phyloP scores from a whole-genome alignment of 352 stramenopile species.

The Phytophthora lateralis region DNA sequence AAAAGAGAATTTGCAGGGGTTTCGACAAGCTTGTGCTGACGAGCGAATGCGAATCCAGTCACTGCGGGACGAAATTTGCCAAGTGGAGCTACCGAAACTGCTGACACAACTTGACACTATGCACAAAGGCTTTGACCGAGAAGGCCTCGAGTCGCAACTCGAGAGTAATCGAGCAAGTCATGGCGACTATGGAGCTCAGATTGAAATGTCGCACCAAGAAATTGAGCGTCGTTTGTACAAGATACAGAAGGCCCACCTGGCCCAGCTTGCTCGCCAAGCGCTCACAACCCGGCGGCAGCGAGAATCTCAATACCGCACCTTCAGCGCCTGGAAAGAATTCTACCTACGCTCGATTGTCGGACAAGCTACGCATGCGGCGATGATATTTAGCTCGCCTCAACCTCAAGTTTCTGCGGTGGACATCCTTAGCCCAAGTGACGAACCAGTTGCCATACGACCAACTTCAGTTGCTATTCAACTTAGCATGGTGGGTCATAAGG shows the following conservation, averaged over 20 bases:
- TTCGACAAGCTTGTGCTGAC: conserved; percentile 13
- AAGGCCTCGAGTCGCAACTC: conserved; percentile 10
- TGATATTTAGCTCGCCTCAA: conserved; percentile 44
- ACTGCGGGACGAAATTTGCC: conserved; percentile 28
- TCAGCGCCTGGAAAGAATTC: conserved; percentile 57
- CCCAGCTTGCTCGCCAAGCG: neutral
- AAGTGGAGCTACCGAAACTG: conserved; percentile 24
- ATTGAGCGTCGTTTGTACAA: conserved; percentile 14
- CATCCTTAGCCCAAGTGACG: neutral
- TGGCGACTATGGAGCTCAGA: conserved; percentile 21
- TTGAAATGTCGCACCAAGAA: conserved; percentile 36
- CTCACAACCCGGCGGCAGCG: conserved; percentile 7
- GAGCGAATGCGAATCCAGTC: conserved; percentile 17
- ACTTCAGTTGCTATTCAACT: neutral
- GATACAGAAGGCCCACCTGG: conserved; percentile 3
- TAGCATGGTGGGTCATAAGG: neutral
- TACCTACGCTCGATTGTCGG: conserved; percentile 53
- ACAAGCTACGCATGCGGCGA: conserved; percentile 68
- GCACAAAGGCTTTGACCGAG: conserved; percentile 12
- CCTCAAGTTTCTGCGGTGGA: neutral
- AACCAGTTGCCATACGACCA: conserved; percentile 6
- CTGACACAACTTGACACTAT: conserved; percentile 5
- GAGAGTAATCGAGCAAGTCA: conserved; percentile 4
- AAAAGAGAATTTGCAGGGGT: conserved; percentile 9
- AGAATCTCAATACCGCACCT: conserved; percentile 27